Conservation (phyloP, 495 filamentous ascomycete species). For the Tuber umbilicatum region DNA sequence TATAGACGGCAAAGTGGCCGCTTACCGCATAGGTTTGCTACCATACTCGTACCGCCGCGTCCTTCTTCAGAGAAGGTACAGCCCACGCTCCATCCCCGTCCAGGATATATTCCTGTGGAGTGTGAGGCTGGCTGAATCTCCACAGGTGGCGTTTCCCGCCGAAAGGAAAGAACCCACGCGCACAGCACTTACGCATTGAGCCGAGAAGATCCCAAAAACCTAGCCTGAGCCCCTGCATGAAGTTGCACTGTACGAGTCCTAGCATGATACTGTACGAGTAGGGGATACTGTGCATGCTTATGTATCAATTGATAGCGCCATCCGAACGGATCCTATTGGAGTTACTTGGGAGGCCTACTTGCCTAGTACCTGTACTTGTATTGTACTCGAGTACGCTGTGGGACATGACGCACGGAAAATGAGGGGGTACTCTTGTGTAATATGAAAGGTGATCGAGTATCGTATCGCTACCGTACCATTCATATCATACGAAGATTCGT, state of each 20-base stretch:
- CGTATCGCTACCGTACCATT: background rate
- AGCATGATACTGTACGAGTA: background rate
- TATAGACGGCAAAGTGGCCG: background rate
- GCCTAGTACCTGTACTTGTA: no score
- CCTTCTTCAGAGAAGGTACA: background rate
- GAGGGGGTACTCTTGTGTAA: background rate
- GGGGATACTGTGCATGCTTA: background rate
- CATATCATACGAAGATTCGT: no score
- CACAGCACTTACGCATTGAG: background rate
- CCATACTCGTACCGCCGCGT: background rate
- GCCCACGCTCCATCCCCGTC: background rate
- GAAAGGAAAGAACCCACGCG: background rate
- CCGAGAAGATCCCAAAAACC: constrained; percentile 2
- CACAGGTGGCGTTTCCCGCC: constrained; percentile 1
- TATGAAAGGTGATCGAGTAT: background rate
- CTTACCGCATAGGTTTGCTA: background rate
- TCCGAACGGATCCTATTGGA: background rate
- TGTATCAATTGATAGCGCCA: background rate
- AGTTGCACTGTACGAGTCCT: background rate
- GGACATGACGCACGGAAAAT: background rate
- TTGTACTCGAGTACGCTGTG: no score
- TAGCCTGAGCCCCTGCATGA: background rate
- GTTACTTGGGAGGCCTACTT: background rate
- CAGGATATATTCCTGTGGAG: background rate
- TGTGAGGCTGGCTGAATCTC: background rate